Conservation (phyloP, 2,329 filamentous ascomycete species). For the Thermoascus crustaceus region DNA sequence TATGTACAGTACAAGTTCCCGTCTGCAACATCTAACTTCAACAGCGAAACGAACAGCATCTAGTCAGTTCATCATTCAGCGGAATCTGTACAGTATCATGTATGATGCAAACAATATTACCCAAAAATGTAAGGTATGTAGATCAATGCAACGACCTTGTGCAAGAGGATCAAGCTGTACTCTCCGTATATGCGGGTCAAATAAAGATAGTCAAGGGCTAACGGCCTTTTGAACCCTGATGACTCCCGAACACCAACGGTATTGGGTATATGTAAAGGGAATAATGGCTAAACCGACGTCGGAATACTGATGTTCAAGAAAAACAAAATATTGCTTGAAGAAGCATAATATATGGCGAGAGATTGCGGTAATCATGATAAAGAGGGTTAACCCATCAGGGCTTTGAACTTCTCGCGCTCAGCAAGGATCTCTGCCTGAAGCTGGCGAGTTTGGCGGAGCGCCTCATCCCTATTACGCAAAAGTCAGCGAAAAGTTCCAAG, state of each 20-base stretch:
- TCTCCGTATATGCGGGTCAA: background rate
- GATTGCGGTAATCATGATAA: background rate
- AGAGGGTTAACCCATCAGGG: conserved; percentile 28
- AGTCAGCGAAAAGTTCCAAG: conserved; percentile 14
- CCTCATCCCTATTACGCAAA: conserved; percentile 51
- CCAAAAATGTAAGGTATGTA: too few species aligned
- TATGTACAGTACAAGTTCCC: background rate
- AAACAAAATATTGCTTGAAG: background rate
- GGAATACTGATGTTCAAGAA: background rate
- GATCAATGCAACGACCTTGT: background rate
- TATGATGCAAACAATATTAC: conserved; percentile 1
- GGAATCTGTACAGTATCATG: conserved; percentile 1
- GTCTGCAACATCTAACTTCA: background rate
- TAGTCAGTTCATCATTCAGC: background rate
- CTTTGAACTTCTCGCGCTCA: conserved; percentile 54
- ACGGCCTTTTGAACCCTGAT: background rate
- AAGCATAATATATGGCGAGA: background rate
- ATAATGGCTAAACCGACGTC: conserved; percentile 2
- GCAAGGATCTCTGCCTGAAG: conserved; percentile 60
- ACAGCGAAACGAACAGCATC: background rate
- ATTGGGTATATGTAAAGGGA: background rate
- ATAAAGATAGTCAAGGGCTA: background rate
- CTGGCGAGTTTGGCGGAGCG: conserved; percentile 60
- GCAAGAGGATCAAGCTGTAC: background rate
- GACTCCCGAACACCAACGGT: conserved; percentile 1